Base-by-base conservation (phyloP, 108 stramenopile genomes). In the Skeletonema costatum region DNA sequence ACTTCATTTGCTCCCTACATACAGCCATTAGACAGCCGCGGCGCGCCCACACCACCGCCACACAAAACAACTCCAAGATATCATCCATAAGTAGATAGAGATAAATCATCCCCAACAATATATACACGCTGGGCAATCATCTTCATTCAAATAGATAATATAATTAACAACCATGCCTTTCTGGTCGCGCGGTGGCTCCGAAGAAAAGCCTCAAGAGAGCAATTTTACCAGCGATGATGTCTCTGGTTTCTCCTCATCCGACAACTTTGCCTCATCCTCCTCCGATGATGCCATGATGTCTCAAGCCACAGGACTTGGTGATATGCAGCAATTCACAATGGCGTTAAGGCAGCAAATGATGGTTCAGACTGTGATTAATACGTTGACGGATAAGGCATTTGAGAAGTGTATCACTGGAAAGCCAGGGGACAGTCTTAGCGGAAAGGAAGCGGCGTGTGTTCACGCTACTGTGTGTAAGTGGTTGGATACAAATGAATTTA, bases 401-500 rank as follows among this genome's bases (percentile, higher is more conserved):
- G 88, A 88, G 67, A 90, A 89, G 71, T 94, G 93, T 66, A 80
- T 92, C 29, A 89, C 89, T 17, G 84, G 85, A n/a, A 81, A 77
- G 41, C 85, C 88, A 14, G 32, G 64, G 2, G 84, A 88, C 46
- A 67, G 77, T 39, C 76, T 94, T 50, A 85, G 64, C 19, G 89
- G 89, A 46, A 84, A 78, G 39, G 88, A 94, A 61, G 90, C 76
- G n/a, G 89, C 87, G 10, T 94, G 93, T 62, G 77, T 94, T 41
- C 76, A 89, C 65, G 81, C 91, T 21, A 81, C 86, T 13, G 88
- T 89, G 21, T 87, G 89, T 68, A 94, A 94, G 67, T 94, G 93
- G 93, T 71, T 94, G 67, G 93, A 94, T 86, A 85, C 93, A 36
- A 94, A 94, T 73, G 90, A 94, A 69, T 94, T 90, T 74, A 89